Evolutionary conservation across 2,329 filamentous ascomycete genomes (phyloP), one percentile per base, ranked within the genome.

Genomic region (Pestalotiopsis sp.): DNA sequence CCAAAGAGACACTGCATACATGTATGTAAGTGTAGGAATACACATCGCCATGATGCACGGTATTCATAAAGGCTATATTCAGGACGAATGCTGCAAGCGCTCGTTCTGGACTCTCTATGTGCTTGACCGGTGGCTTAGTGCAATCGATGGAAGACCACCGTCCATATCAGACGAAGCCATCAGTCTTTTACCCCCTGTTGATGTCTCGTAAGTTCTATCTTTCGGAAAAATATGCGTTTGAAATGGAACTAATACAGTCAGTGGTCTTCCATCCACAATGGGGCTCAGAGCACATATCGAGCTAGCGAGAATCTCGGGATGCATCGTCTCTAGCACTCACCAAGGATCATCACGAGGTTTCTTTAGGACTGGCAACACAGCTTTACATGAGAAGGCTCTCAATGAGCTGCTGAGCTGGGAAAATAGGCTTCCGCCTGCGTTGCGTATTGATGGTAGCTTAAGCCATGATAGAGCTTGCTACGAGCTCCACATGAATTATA

Each of bases 71-170:
- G 83, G 82, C 3, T 80, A 78, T 71, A 73, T 74, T 3, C 75
- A 80, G 3, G 80, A 84, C 57, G 84, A 86, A 72, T 74, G 74
- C 25, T 81, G 80, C 1, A 85, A 83, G 71, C 77, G 85, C 45
- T 77, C 83, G 5, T 86, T 87, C 67, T 87, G 85, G 85, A 87
- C 84, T 0, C 77, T 86, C 2, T 87, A 85, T 68, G 79, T 84
- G n/a, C 74, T 87, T 14, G 84, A 87, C 70, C 79, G 84, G 60
- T 86, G 79, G 74, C 70, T 86, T 57, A 83, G 84, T 69, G 85
- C 83, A 67, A 76, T 86, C 4, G 84, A 85, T 78, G 85, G 85
- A 4, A 80, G 85, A 14, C 84, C 85, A 1, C 82, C 84, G 0
- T 79, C 80, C 2, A 82, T 85, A 13, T 77, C 79, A 41, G 83